phyloP scores from a whole-genome alignment of 129 eudicot genomes.

The Oenanthe sinensis region DNA sequence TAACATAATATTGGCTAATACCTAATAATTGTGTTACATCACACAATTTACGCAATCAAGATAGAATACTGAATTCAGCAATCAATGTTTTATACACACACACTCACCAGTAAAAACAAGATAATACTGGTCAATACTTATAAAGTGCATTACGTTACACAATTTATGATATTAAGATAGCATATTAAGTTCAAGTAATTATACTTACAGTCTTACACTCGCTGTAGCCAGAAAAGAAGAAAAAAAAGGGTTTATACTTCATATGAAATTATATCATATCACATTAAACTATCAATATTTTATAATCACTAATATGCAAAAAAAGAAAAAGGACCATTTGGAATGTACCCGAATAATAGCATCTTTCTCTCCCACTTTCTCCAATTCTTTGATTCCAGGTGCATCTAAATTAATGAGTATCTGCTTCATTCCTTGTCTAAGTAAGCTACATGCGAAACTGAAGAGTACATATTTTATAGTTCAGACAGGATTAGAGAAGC shows the following conservation, averaged over 20 bases:
- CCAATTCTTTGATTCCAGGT: slow-evolving; percentile 49
- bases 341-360: slow-evolving; percentile 56
- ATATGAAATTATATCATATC: not conserved
- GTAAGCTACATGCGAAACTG: slow-evolving; percentile 88
- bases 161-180: too few relatives aligned
- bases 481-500: slow-evolving; percentile 16
- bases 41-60: not conserved
- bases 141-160: too few relatives aligned
- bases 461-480: slow-evolving; percentile 8
- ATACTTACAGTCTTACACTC: not conserved
- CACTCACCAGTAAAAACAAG: not conserved
- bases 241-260: not conserved
- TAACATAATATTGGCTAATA: not conserved
- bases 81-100: not conserved
- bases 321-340: not conserved
- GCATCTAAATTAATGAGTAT: slow-evolving; percentile 53
- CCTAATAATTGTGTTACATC: not conserved
- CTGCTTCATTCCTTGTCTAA: slow-evolving; percentile 95
- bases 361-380: slow-evolving; percentile 59
- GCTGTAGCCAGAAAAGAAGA: not conserved
- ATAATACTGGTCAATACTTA: not conserved
- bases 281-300: not conserved
- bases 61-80: not conserved
- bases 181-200: too few relatives aligned
- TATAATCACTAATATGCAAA: not conserved